Percentiles rank a stretch among this genome's conserved stretches.
phyloP scores from a whole-genome alignment of 2,329 filamentous ascomycete species.

The Fusarium sp. region DNA sequence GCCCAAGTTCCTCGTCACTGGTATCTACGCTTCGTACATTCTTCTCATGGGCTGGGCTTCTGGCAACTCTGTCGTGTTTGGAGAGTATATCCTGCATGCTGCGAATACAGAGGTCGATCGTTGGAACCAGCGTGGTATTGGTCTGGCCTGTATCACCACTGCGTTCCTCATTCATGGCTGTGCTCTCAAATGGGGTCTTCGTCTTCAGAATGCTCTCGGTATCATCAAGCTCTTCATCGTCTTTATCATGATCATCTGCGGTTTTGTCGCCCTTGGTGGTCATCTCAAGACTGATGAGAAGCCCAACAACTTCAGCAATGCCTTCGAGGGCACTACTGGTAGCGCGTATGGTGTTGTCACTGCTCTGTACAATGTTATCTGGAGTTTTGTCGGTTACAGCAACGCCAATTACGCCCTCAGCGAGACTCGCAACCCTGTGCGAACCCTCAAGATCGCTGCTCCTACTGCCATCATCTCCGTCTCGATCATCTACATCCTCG shows the following conservation, averaged over 20 bases:
- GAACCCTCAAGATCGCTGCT: constrained; percentile 71
- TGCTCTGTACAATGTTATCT: constrained; percentile 76
- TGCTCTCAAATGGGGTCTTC: constrained; percentile 71
- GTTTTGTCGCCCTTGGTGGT: constrained; percentile 68
- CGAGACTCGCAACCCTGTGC: constrained; percentile 71
- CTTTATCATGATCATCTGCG: constrained; percentile 69
- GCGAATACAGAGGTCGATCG: constrained; percentile 67
- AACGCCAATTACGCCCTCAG: constrained; percentile 73
- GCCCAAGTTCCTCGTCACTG: constrained; percentile 68
- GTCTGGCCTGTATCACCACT: constrained; percentile 70
- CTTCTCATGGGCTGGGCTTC: constrained; percentile 71
- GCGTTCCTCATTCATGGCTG: constrained; percentile 72
- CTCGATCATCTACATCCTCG: constrained; percentile 70
- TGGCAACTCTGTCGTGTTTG: constrained; percentile 74
- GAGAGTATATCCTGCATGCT: constrained; percentile 74
- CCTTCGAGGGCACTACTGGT: constrained; percentile 71
- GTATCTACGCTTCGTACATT: constrained; percentile 68
- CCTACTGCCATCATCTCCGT: constrained; percentile 66
- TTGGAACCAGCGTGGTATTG: constrained; percentile 73
- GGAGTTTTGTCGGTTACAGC: constrained; percentile 73
- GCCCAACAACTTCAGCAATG: constrained; percentile 68
- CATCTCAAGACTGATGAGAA: constrained; percentile 65
- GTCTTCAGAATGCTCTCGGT: constrained; percentile 72
- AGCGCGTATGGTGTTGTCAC: constrained; percentile 74
- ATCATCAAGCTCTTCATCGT: constrained; percentile 72